These are phyloP conservation scores for Telfairia occidentalis DNA, from an alignment of 331 rosid genomes.

Conservation along the genomic window DNA sequence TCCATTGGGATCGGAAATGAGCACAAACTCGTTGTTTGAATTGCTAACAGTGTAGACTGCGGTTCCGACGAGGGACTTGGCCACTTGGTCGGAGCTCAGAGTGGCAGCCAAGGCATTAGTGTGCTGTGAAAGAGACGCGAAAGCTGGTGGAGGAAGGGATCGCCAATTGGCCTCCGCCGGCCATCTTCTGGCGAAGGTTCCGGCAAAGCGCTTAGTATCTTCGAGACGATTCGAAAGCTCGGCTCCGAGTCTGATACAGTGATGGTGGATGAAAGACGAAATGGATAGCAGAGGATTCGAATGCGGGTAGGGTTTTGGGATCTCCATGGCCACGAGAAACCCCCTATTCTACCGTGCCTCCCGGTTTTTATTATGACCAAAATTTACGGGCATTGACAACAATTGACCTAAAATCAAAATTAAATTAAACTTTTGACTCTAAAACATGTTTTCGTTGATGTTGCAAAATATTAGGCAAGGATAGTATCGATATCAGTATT, in stretches of 20 bases:
- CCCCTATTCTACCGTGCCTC: background rate
- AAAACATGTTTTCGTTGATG: too few relatives aligned
- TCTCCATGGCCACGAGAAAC: slow-evolving; percentile 28
- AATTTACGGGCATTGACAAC: background rate
- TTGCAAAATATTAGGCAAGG: too few relatives aligned
- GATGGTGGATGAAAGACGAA: slow-evolving; percentile 56
- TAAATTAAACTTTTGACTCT: background rate
- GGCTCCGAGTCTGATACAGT: slow-evolving; percentile 47
- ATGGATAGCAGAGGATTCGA: slow-evolving; percentile 53
- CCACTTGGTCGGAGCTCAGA: slow-evolving; percentile 48
- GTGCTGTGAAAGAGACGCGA: slow-evolving; percentile 39
- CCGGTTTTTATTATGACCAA: background rate
- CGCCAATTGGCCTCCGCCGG: slow-evolving; percentile 17
- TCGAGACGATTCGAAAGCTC: slow-evolving; percentile 53
- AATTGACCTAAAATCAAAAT: background rate
- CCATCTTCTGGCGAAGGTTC: slow-evolving; percentile 29
- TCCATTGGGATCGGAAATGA: slow-evolving; percentile 65
- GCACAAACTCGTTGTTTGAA: slow-evolving; percentile 88
- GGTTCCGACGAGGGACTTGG: slow-evolving; percentile 71
- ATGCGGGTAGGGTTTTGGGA: slow-evolving; percentile 34
- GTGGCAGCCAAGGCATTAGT: slow-evolving; percentile 59
- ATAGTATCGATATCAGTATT: too few relatives aligned
- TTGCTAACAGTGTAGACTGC: slow-evolving; percentile 81
- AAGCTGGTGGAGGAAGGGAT: slow-evolving; percentile 16
- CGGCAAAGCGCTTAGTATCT: slow-evolving; percentile 45